phyloP scores from a whole-genome alignment of 139 green algal species.

The Chlorokybus atmophyticus region DNA sequence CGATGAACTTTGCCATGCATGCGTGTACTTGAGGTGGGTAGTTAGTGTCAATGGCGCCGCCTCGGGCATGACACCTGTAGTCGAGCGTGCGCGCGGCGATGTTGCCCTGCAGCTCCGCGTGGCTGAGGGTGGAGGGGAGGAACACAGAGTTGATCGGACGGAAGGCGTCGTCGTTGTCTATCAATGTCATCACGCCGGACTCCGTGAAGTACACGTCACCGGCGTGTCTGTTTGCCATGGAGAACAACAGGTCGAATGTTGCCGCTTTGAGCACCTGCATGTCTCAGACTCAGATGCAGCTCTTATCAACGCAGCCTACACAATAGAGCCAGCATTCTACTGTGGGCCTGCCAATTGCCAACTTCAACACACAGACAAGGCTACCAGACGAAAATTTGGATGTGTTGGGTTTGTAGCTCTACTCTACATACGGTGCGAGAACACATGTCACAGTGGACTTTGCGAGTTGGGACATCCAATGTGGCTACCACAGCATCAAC shows the following conservation, averaged over 20 bases:
- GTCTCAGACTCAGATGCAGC: too few species aligned
- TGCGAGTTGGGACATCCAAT: too few species aligned
- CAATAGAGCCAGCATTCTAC: too few species aligned
- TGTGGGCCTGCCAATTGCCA: too few species aligned
- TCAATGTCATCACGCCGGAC: conserved; percentile 35
- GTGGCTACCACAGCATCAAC: too few species aligned
- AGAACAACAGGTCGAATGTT: conserved; percentile 46
- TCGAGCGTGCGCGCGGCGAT: neutral
- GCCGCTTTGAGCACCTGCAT: conserved; percentile 35
- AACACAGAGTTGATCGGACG: neutral
- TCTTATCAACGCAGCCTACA: too few species aligned
- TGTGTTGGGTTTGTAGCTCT: too few species aligned
- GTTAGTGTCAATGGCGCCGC: conserved; percentile 1
- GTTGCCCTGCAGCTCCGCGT: too few species aligned
- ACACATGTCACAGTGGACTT: too few species aligned
- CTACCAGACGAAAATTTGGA: too few species aligned
- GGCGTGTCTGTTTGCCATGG: conserved; percentile 41
- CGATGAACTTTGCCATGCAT: conserved; percentile 1
- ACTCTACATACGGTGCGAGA: too few species aligned
- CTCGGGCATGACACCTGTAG: conserved; percentile 1
- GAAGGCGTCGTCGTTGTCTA: conserved; percentile 41
- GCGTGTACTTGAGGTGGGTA: neutral
- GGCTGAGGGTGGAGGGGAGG: neutral
- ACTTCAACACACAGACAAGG: too few species aligned
- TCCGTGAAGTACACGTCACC: conserved; percentile 47